Evolutionary conservation across 441 rosid genomes (phyloP).

Genomic region (Pelargonium citronellum): DNA sequence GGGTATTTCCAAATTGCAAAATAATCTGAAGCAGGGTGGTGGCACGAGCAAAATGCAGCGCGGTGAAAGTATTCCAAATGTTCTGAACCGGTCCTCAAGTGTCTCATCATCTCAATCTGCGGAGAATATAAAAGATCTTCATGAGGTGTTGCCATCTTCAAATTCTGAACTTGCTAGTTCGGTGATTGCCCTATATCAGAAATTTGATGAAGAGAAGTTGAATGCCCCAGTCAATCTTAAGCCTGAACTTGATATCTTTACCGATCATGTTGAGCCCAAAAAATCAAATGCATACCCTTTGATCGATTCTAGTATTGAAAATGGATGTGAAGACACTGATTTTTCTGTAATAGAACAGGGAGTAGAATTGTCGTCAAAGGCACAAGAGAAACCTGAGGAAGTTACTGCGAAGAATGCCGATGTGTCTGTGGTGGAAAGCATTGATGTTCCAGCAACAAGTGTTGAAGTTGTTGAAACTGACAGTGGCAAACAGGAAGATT

Average conservation of each 20-base stretch:
- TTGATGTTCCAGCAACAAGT: conserved; percentile 15
- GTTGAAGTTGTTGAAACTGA: conserved; percentile 48
- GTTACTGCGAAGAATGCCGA: conserved; percentile 27
- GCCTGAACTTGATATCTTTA: conserved; percentile 33
- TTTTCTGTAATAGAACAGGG: conserved; percentile 39
- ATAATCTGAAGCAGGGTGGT: conserved; percentile 36
- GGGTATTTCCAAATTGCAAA: conserved; percentile 29
- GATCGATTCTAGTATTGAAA: conserved; percentile 33
- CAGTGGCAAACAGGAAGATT: conserved; percentile 18
- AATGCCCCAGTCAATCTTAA: conserved; percentile 34
- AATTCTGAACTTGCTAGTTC: conserved; percentile 41
- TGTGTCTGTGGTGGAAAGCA: conserved; percentile 33
- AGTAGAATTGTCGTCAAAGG: conserved; percentile 40
- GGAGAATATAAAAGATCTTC: conserved; percentile 73
- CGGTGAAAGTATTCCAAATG: conserved; percentile 44
- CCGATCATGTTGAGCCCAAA: conserved; percentile 32
- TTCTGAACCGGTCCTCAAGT: conserved; percentile 28
- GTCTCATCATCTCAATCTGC: conserved; percentile 24
- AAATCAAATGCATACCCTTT: conserved; percentile 25
- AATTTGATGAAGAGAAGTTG: conserved; percentile 49
- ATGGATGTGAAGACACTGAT: conserved; percentile 33
- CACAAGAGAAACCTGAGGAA: conserved; percentile 29
- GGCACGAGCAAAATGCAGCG: conserved; percentile 33
- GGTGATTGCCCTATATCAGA: conserved; percentile 36
- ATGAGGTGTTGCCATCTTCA: conserved; percentile 53